Conservation (phyloP, 1,284 basidiomycete genomes). For the Leccinum ponderosum region DNA sequence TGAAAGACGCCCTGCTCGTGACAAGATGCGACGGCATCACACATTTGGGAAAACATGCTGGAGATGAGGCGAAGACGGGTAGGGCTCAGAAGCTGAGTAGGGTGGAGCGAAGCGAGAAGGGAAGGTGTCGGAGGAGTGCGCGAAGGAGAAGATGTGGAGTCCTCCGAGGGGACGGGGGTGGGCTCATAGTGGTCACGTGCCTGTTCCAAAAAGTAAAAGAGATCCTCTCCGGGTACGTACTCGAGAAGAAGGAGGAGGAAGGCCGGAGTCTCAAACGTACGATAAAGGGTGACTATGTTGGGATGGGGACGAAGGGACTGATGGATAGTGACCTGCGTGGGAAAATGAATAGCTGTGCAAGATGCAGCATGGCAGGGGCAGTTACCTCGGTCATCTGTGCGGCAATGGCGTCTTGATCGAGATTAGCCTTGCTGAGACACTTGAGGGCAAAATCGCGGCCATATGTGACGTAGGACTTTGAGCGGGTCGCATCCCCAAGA, state of each 20-base stretch:
- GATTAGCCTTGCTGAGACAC: conserved; percentile 91
- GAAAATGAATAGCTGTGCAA: conserved; percentile 10
- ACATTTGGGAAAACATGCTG: conserved; percentile 98
- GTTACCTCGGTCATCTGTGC: conserved; percentile 87
- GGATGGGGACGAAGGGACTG: conserved; percentile 89
- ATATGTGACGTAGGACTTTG: conserved; percentile 51
- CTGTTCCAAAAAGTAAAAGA: conserved; percentile 97
- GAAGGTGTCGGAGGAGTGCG: conserved; percentile 93
- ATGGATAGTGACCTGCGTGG: conserved; percentile 82
- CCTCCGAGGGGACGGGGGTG: conserved; percentile 50
- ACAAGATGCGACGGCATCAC: conserved; percentile 95
- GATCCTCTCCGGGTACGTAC: conserved; percentile 94
- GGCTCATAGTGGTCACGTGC: conserved; percentile 81
- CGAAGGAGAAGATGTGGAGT: conserved; percentile 30
- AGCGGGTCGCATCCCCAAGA: conserved; percentile 47
- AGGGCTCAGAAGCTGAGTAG: conserved; percentile 80
- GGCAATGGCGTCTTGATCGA: conserved; percentile 81
- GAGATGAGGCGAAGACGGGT: conserved; percentile 90
- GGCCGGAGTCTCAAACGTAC: conserved; percentile 80
- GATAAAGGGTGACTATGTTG: conserved; percentile 95
- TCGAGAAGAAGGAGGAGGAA: conserved; percentile 85
- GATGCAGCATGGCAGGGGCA: conserved; percentile 14
- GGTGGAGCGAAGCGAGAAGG: conserved; percentile 86
- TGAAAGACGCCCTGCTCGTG: conserved; percentile 92
- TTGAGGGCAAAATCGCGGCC: conserved; percentile 95